Conservation (phyloP, 1,139 yeast species). For the Candida neerlandica region DNA sequence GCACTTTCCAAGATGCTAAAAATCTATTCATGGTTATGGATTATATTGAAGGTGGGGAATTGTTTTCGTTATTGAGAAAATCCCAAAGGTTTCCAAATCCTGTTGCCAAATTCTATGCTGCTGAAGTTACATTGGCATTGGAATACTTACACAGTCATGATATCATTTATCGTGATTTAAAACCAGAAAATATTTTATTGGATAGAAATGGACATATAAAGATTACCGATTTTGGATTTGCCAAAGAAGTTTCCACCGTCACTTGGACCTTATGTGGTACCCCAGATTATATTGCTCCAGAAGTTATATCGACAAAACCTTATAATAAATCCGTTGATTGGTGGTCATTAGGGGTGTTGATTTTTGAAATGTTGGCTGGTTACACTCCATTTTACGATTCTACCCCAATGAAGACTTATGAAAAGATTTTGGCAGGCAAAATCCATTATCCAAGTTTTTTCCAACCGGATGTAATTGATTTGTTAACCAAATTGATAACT, state of each 20-base stretch:
- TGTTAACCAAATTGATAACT: conserved; percentile 52
- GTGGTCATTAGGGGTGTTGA: conserved; percentile 65
- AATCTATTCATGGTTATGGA: conserved; percentile 65
- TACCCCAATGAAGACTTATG: conserved; percentile 65
- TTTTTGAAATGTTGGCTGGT: conserved; percentile 64
- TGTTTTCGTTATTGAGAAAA: conserved; percentile 56
- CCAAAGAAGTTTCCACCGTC: conserved; percentile 60
- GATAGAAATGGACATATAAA: conserved; percentile 63
- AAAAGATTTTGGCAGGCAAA: conserved; percentile 56
- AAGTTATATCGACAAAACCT: conserved; percentile 62
- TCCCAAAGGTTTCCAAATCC: conserved; percentile 65
- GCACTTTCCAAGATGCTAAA: conserved; percentile 60
- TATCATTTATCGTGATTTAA: conserved; percentile 61
- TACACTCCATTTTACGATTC: conserved; percentile 64
- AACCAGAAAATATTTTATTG: conserved; percentile 60
- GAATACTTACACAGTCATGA: conserved; percentile 61
- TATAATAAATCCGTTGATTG: conserved; percentile 65
- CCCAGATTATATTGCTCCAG: conserved; percentile 67
- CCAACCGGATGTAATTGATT: conserved; percentile 54
- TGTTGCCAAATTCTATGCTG: conserved; percentile 65
- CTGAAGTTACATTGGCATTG: conserved; percentile 59
- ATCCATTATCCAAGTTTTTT: conserved; percentile 53
- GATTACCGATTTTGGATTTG: conserved; percentile 64
- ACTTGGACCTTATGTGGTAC: conserved; percentile 68
- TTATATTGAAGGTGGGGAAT: conserved; percentile 65